These are phyloP conservation scores for Melampsora occidentalis DNA, from an alignment of 1,284 basidiomycete genomes.

Conservation along the genomic window DNA sequence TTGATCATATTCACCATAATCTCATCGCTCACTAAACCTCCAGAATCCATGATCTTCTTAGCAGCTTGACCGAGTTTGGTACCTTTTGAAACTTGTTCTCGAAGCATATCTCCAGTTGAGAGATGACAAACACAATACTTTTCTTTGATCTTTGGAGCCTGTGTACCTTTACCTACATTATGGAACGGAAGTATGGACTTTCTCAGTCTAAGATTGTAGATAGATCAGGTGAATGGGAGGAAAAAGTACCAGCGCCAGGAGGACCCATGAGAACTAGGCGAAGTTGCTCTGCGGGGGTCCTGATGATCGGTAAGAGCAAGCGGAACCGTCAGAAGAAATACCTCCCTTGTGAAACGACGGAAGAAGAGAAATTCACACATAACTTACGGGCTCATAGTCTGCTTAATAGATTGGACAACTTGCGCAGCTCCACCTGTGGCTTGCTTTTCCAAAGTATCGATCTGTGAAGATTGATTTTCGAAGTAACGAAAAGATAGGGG, in stretches of 20 bases:
- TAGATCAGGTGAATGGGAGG: not conserved
- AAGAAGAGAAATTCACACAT: not conserved
- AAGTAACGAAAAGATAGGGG: not conserved
- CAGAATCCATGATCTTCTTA: slow-evolving; percentile 96
- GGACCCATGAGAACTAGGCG: slow-evolving; percentile 75
- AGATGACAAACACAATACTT: slow-evolving; percentile 96
- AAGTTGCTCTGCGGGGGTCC: slow-evolving; percentile 36
- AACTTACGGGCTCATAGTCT: slow-evolving; percentile 9
- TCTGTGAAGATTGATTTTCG: not conserved
- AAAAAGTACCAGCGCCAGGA: slow-evolving; percentile 80
- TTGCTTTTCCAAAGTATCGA: slow-evolving; percentile 35
- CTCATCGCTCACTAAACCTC: slow-evolving; percentile 89
- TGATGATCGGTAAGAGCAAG: not conserved
- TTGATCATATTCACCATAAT: slow-evolving; percentile 98
- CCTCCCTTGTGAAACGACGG: not conserved
- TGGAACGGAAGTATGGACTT: not conserved
- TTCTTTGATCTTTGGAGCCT: slow-evolving; percentile 87
- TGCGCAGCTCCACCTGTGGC: slow-evolving; percentile 13
- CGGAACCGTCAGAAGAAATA: not conserved
- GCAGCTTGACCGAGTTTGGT: slow-evolving; percentile 84
- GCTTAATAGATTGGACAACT: slow-evolving; percentile 13
- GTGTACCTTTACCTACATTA: slow-evolving; percentile 84
- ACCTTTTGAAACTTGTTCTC: slow-evolving; percentile 84
- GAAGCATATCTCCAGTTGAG: slow-evolving; percentile 96
- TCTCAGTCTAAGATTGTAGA: slow-evolving; percentile 12